Percentiles rank a stretch among this genome's conserved stretches.
Evolutionary conservation across 306 rosid species (phyloP).

Genomic region (Prunus mira): DNA sequence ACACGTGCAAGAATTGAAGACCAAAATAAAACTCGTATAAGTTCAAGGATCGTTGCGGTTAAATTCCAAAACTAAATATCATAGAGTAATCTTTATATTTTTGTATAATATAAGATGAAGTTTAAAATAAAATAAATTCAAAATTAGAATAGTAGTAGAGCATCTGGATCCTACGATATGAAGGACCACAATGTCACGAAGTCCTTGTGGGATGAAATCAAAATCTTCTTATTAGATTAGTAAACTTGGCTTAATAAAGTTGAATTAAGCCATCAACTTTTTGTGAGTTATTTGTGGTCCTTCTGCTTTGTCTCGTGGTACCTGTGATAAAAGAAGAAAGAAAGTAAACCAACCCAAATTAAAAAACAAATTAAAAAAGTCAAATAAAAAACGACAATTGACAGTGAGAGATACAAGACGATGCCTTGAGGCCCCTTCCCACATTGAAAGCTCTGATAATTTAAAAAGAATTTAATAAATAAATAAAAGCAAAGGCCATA

Average conservation of each 20-base stretch:
- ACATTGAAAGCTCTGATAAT: constrained; percentile 10
- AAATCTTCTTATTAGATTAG: not conserved
- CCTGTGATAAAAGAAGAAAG: constrained; percentile 15
- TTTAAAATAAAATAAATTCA: not conserved
- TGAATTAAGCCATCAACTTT: constrained; percentile 9
- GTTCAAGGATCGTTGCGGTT: no score
- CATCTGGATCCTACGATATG: not conserved
- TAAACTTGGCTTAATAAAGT: not conserved
- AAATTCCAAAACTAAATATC: no score
- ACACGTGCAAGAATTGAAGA: no score
- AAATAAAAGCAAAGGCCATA: not conserved
- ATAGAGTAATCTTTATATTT: no score
- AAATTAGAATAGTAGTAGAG: not conserved
- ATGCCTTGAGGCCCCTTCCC: not conserved
- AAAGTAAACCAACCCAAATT: not conserved
- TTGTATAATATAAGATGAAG: not conserved
- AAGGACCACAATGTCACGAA: not conserved
- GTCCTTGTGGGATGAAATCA: not conserved
- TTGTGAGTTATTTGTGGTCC: constrained; percentile 21
- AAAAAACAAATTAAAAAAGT: constrained; percentile 12
- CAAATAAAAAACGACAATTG: not conserved
- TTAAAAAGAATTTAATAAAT: no score
- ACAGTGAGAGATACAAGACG: constrained; percentile 20
- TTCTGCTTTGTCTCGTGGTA: constrained; percentile 5
- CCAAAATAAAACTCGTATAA: no score